Percentiles rank a stretch among this genome's conserved stretches.
Evolutionary conservation across 2,329 filamentous ascomycete species (phyloP).

Genomic region (Pyrenochaeta sp.): DNA sequence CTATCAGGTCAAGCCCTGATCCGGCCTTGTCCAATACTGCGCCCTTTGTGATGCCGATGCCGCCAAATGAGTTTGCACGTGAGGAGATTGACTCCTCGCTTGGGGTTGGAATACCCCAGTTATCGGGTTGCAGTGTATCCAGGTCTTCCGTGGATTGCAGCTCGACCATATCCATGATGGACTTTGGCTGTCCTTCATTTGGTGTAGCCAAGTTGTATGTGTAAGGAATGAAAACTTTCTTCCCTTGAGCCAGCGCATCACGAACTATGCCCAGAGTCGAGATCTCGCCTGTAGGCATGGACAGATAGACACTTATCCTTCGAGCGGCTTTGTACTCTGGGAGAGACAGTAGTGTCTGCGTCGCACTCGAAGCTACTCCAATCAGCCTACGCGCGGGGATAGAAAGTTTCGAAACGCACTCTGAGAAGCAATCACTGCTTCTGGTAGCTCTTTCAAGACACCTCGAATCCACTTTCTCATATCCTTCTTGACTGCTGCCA

Average conservation of each 20-base stretch:
- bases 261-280: slow-evolving; percentile 83
- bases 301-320: slow-evolving; percentile 85
- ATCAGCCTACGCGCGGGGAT: slow-evolving; percentile 17
- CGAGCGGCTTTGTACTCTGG: slow-evolving; percentile 77
- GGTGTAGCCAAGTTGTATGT: slow-evolving; percentile 68
- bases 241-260: slow-evolving; percentile 78
- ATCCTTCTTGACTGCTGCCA: slow-evolving; percentile 76
- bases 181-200: slow-evolving; percentile 57
- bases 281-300: slow-evolving; percentile 88
- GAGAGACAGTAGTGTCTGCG: slow-evolving; percentile 69
- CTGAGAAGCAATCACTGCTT: slow-evolving; percentile 70
- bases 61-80: slow-evolving; percentile 77
- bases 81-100: slow-evolving; percentile 67
- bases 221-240: slow-evolving; percentile 91
- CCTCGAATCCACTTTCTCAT: slow-evolving; percentile 75
- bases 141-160: slow-evolving; percentile 78
- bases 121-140: slow-evolving; percentile 75
- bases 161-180: slow-evolving; percentile 95
- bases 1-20: slow-evolving; percentile 76
- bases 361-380: slow-evolving; percentile 67
- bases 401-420: slow-evolving; percentile 64
- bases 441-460: slow-evolving; percentile 66
- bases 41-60: slow-evolving; percentile 57
- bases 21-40: slow-evolving; percentile 35
- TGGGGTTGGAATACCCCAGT: slow-evolving; percentile 95